Conservation (phyloP, 202 grass and related monocot species). For the Panicum virgatum region DNA sequence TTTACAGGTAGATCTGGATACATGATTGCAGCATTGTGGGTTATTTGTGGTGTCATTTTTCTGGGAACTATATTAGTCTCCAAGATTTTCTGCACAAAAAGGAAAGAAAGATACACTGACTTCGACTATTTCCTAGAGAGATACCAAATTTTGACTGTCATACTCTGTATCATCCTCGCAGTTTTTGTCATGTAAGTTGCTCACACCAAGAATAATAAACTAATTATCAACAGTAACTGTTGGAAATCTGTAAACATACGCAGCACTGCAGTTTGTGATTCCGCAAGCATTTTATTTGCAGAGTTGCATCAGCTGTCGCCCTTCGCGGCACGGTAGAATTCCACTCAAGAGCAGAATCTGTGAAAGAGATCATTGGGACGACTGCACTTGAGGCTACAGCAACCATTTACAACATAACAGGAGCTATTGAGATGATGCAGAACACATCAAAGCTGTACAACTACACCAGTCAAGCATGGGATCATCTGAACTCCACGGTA, state of each 20-base stretch:
- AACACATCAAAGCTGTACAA: slow-evolving; percentile 58
- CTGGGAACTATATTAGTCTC: slow-evolving; percentile 28
- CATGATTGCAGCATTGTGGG: slow-evolving; percentile 71
- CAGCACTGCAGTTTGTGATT: background rate
- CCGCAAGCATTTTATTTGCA: slow-evolving; percentile 15
- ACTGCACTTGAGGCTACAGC: slow-evolving; percentile 65
- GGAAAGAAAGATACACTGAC: slow-evolving; percentile 28
- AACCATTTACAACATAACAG: slow-evolving; percentile 77
- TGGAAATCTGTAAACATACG: background rate
- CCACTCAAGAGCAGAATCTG: slow-evolving; percentile 65
- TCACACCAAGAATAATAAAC: background rate
- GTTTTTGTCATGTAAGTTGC: slow-evolving; percentile 71
- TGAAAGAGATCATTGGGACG: slow-evolving; percentile 55
- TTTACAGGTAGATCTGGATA: slow-evolving; percentile 93
- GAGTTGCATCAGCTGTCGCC: slow-evolving; percentile 57
- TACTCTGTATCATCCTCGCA: slow-evolving; percentile 59
- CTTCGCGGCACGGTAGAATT: slow-evolving; percentile 53
- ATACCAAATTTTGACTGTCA: slow-evolving; percentile 42
- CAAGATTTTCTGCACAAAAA: slow-evolving; percentile 51
- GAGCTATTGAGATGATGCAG: slow-evolving; percentile 61
- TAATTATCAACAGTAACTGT: background rate
- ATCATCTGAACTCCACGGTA: slow-evolving; percentile 67
- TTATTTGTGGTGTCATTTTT: slow-evolving; percentile 56
- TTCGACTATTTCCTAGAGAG: slow-evolving; percentile 43
- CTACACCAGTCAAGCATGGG: slow-evolving; percentile 49